phyloP scores from a whole-genome alignment of 768 basidiomycete species.

The Termitomyces sp. region DNA sequence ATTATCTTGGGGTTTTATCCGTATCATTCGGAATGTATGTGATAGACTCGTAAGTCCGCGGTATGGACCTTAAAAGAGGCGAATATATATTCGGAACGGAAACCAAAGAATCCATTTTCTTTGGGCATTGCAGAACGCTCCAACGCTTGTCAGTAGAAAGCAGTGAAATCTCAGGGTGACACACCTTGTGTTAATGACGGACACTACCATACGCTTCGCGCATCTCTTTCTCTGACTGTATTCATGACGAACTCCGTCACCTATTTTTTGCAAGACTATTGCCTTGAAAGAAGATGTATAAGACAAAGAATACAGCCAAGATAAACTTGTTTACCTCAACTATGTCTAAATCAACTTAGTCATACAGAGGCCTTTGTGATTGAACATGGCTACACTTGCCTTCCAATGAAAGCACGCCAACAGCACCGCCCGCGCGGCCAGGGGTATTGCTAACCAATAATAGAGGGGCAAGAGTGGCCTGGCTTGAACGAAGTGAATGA shows the following conservation, averaged over 20 bases:
- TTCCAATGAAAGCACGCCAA: slow-evolving; percentile 81
- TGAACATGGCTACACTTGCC: background rate
- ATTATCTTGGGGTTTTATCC: background rate
- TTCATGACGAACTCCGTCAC: background rate
- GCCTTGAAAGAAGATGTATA: background rate
- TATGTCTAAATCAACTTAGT: background rate
- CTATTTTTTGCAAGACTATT: background rate
- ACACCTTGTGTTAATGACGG: background rate
- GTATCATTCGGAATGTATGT: background rate
- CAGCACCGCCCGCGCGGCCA: slow-evolving; percentile 74
- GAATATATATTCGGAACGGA: background rate
- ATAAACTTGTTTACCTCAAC: background rate
- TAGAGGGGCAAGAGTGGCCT: slow-evolving; percentile 55
- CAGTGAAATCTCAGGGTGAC: too few relatives aligned
- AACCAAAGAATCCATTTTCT: background rate
- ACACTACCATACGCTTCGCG: background rate
- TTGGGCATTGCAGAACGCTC: background rate
- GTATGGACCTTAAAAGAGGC: background rate
- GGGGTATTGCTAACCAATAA: slow-evolving; percentile 75
- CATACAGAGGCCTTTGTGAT: background rate
- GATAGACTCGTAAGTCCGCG: background rate
- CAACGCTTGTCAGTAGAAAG: background rate
- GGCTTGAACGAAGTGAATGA: slow-evolving; percentile 37
- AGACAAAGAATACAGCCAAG: background rate
- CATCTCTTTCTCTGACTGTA: background rate